Conservation (phyloP, 2,329 filamentous ascomycete species). For the Aspergillus aculeatinus region DNA sequence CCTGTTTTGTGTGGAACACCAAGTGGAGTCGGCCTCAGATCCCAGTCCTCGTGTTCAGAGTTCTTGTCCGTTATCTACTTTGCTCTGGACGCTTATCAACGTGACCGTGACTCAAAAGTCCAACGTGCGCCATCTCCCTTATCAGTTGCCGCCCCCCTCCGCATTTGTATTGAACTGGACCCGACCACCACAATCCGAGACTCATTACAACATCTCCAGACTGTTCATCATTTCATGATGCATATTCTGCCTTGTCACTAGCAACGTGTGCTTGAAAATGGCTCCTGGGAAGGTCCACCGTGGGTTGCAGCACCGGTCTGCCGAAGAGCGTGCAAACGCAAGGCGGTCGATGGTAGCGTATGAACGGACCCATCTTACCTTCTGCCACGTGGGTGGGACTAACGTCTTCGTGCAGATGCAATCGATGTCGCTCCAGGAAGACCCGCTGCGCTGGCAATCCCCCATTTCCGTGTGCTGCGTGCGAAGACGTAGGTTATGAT, state of each 20-base stretch:
- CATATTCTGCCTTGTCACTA: too few relatives aligned
- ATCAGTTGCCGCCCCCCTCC: not conserved
- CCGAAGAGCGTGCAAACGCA: constrained; percentile 20
- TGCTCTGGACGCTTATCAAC: not conserved
- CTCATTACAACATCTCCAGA: too few relatives aligned
- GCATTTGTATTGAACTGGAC: too few relatives aligned
- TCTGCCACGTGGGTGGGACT: not conserved
- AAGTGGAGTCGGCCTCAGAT: not conserved
- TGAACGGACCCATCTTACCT: not conserved
- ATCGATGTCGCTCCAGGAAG: constrained; percentile 39
- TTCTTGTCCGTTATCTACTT: not conserved
- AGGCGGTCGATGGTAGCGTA: constrained; percentile 32
- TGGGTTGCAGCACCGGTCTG: constrained; percentile 13
- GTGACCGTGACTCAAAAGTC: not conserved
- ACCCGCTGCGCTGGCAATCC: constrained; percentile 37
- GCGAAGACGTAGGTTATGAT: constrained; percentile 30
- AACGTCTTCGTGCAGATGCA: constrained; percentile 26
- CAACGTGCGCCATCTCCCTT: not conserved
- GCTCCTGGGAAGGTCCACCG: constrained; percentile 11
- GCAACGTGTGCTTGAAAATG: constrained; percentile 1
- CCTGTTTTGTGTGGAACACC: not conserved
- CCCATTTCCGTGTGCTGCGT: constrained; percentile 36
- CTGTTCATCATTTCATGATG: too few relatives aligned
- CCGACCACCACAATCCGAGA: too few relatives aligned
- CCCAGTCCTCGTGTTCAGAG: not conserved